phyloP scores from a whole-genome alignment of 1,139 yeast species.

The Maudiozyma humilis region DNA sequence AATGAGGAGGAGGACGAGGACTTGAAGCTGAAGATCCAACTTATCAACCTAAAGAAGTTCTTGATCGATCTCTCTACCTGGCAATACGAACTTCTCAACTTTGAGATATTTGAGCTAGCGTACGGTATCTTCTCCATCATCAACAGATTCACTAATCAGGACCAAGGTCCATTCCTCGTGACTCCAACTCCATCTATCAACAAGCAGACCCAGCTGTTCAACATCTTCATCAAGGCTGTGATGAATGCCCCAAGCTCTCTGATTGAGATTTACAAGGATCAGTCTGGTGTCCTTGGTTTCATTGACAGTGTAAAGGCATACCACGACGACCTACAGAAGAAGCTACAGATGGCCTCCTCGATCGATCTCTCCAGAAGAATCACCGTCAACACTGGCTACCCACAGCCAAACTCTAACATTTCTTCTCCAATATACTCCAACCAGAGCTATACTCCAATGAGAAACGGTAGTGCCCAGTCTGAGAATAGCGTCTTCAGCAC shows the following conservation, averaged over 20 bases:
- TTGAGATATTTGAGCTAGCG: slow-evolving; percentile 28
- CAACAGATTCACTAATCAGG: slow-evolving; percentile 28
- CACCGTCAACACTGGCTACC: slow-evolving; percentile 8
- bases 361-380: slow-evolving; percentile 17
- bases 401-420: slow-evolving; percentile 13
- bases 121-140: slow-evolving; percentile 28
- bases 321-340: slow-evolving; percentile 22
- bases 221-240: slow-evolving; percentile 24
- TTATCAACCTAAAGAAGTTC: slow-evolving; percentile 29
- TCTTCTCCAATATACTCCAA: slow-evolving; percentile 22
- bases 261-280: slow-evolving; percentile 24
- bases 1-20: slow-evolving; percentile 27
- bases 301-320: slow-evolving; percentile 22
- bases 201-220: slow-evolving; percentile 23
- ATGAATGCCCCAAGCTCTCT: slow-evolving; percentile 23
- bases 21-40: slow-evolving; percentile 24
- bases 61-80: slow-evolving; percentile 28
- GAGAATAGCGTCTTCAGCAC: slow-evolving; percentile 25
- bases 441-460: slow-evolving; percentile 28
- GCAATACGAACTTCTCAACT: slow-evolving; percentile 28
- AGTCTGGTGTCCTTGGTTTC: slow-evolving; percentile 23
- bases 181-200: slow-evolving; percentile 24
- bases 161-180: slow-evolving; percentile 29
- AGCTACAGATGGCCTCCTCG: slow-evolving; percentile 23
- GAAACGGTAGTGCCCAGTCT: slow-evolving; percentile 23